phyloP scores from a whole-genome alignment of 768 basidiomycete genomes.

The Phanerochaete carnosa region DNA sequence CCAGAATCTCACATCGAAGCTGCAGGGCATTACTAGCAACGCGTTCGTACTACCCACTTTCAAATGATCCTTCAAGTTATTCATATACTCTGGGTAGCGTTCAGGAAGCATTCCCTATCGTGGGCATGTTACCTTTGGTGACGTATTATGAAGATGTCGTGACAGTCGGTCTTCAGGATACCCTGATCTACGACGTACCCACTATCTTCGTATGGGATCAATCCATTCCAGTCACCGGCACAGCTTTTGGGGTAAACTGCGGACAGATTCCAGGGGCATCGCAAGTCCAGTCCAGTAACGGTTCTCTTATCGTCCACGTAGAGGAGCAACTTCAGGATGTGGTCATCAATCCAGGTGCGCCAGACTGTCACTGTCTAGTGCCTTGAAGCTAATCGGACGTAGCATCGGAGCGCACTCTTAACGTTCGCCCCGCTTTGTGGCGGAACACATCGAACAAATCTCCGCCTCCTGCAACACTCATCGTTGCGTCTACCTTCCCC shows the following conservation, averaged over 20 bases:
- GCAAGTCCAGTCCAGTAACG: neutral
- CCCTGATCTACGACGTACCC: too few species aligned
- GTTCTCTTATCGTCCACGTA: neutral
- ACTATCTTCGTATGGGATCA: neutral
- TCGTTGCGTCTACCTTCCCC: too few species aligned
- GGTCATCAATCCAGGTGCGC: neutral
- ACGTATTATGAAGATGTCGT: neutral
- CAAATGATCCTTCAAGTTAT: too few species aligned
- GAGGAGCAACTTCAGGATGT: neutral
- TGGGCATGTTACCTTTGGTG: too few species aligned
- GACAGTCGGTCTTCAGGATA: neutral
- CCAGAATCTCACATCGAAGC: neutral
- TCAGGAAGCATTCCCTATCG: too few species aligned
- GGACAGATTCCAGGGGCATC: neutral
- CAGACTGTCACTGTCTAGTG: neutral
- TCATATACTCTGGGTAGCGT: too few species aligned
- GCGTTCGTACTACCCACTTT: too few species aligned
- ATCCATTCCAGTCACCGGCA: neutral
- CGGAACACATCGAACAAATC: too few species aligned
- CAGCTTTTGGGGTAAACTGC: neutral
- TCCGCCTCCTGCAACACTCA: too few species aligned
- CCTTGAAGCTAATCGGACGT: neutral
- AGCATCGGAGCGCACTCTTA: neutral
- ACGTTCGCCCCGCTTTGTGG: neutral
- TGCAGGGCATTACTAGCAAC: too few species aligned